phyloP scores from a whole-genome alignment of 108 stramenopile species.

The Discostella pseudostelligera region DNA sequence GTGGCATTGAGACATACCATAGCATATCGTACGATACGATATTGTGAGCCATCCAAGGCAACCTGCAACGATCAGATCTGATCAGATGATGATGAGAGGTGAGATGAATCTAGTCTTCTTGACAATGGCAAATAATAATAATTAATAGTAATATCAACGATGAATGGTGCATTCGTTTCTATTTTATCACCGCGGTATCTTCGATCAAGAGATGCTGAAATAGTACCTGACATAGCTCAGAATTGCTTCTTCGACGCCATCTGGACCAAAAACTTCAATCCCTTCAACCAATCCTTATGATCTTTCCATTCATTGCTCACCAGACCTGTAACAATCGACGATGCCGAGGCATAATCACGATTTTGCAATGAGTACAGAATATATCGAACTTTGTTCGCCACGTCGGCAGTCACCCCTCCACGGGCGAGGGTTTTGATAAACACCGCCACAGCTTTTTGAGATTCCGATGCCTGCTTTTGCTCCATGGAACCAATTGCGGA shows the following conservation, averaged over 20 bases:
- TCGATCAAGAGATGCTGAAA: too few species aligned
- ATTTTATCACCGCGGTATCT: too few species aligned
- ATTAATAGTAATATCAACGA: too few species aligned
- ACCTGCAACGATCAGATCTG: too few species aligned
- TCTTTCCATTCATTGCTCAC: constrained; percentile 85
- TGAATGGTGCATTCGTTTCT: too few species aligned
- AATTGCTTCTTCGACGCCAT: constrained; percentile 74
- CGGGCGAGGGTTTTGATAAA: constrained; percentile 69
- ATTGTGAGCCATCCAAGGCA: too few species aligned
- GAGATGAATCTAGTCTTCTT: too few species aligned
- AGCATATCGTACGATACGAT: too few species aligned
- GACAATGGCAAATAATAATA: too few species aligned
- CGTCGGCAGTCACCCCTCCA: constrained; percentile 61
- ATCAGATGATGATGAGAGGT: too few species aligned
- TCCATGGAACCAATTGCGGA: constrained; percentile 53
- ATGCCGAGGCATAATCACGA: constrained; percentile 66
- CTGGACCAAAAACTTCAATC: constrained; percentile 87
- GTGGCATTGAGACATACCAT: too few species aligned
- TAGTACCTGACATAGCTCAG: too few species aligned
- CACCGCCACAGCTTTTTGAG: constrained; percentile 76
- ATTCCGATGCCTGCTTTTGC: constrained; percentile 73
- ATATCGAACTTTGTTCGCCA: constrained; percentile 45
- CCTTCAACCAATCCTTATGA: constrained; percentile 97
- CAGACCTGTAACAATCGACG: constrained; percentile 66
- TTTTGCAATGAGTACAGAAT: constrained; percentile 55